Evolutionary conservation across 495 filamentous ascomycete genomes (phyloP), one percentile per base, ranked within the genome.

Genomic region (Aspergillus avenaceus): DNA sequence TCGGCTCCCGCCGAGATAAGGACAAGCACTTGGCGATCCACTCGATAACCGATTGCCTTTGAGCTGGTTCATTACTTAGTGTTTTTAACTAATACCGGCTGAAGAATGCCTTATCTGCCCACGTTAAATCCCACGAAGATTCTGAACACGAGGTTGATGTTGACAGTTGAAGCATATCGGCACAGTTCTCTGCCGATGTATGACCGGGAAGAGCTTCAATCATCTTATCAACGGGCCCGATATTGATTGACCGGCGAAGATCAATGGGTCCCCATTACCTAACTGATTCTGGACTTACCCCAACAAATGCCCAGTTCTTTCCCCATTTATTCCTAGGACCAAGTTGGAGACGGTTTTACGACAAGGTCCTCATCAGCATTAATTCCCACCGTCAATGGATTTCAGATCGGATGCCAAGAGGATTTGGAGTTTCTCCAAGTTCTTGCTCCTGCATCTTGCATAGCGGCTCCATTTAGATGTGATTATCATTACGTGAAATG

Each of bases 401-500:
- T 12, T 9, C 12, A 16, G 32, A 14, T 8, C 32, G 18, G 32
- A 36, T 14, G 32, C 32, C 32, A 36, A 36, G 32, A n/a, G 6
- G 32, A 14, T 14, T 36, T 36, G 32, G 32, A 36, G 32, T 36
- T 36, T 36, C 32, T 36, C 32, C 32, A 36, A 36, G 32, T 4
- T 14, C 32, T 36, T 13, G 32, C 18, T 36, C 32, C 32, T 36
- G 32, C n/a, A 36, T 36, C 18, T n/a, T n/a, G n/a, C n/a, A n/a
- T n/a, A n/a, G n/a, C n/a, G 12, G 32, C 32, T 36, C 32, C 32
- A 36, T 36, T 16, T 13, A 36, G n/a, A 36, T 36, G 32, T 8
- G 32, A 36, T 36, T 36, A 36, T 36, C 32, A 36, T 36, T 36
- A 36, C 32, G 32, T 36, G 32, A 36, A 36, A 36, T 36, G 32